These are phyloP conservation scores for Aciculosporium take DNA, from an alignment of 2,329 filamentous ascomycete species.

Conservation along the genomic window DNA sequence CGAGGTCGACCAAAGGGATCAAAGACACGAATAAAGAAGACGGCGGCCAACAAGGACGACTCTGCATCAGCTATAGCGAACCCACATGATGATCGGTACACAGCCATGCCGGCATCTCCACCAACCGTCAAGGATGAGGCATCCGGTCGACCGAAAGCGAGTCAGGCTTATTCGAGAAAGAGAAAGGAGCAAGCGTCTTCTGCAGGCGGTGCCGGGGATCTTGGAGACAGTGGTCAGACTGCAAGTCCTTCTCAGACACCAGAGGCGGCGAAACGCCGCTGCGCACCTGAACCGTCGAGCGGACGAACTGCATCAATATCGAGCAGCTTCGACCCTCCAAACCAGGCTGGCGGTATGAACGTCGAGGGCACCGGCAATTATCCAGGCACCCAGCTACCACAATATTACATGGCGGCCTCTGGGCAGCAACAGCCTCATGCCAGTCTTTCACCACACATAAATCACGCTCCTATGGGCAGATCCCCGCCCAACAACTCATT, in stretches of 20 bases:
- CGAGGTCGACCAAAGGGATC: constrained; percentile 31
- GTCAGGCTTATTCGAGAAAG: background rate
- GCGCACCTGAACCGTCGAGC: background rate
- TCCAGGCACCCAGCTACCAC: background rate
- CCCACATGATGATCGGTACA: background rate
- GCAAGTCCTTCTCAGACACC: background rate
- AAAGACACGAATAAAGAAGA: constrained; percentile 26
- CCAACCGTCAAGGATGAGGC: background rate
- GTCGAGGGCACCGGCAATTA: background rate
- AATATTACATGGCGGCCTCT: constrained; percentile 1
- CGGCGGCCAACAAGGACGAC: background rate
- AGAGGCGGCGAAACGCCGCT: constrained; percentile 1
- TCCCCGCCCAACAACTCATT: background rate
- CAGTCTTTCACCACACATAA: background rate
- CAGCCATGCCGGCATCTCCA: background rate
- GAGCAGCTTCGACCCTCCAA: background rate
- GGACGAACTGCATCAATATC: background rate
- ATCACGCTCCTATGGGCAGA: background rate
- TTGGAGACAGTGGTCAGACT: background rate
- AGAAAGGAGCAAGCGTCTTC: constrained; percentile 1
- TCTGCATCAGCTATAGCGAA: background rate
- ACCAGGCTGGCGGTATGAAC: background rate
- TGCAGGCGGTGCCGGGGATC: background rate
- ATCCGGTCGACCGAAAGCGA: background rate
- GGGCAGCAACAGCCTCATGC: constrained; percentile 1